Conservation (phyloP, 345 rosid genomes). For the Microthlaspi erraticum region DNA sequence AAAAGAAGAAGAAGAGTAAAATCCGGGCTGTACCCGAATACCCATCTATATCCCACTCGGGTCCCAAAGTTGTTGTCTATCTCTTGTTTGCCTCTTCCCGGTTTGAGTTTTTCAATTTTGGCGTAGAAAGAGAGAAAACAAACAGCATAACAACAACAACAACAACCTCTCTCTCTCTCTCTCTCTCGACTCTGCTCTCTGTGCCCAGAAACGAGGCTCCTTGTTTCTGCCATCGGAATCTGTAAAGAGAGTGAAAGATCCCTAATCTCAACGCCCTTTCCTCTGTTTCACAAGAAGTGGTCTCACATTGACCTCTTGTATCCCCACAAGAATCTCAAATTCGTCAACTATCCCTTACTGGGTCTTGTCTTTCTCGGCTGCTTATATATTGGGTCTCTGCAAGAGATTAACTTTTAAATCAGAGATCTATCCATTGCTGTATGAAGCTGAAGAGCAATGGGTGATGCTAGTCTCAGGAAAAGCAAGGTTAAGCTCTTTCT, state of each 20-base stretch:
- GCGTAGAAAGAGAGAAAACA: neutral
- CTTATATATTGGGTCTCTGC: conserved; percentile 13
- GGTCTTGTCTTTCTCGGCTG: conserved; percentile 18
- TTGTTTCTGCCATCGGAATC: conserved; percentile 23
- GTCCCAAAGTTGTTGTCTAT: conserved; percentile 32
- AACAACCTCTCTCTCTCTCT: conserved; percentile 25
- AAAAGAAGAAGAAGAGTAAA: conserved; percentile 31
- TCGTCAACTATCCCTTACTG: conserved; percentile 48
- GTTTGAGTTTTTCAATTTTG: conserved; percentile 25
- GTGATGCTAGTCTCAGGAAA: conserved; percentile 78
- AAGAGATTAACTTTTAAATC: conserved; percentile 5
- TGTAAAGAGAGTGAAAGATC: neutral
- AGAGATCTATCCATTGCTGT: conserved; percentile 34
- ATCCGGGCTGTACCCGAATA: conserved; percentile 49
- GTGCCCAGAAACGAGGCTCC: conserved; percentile 39
- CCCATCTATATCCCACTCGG: conserved; percentile 38
- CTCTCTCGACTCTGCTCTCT: conserved; percentile 20
- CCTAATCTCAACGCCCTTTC: neutral
- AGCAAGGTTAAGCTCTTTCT: conserved; percentile 70
- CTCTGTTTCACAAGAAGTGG: conserved; percentile 9
- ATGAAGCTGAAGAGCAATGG: conserved; percentile 78
- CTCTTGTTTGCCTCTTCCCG: conserved; percentile 17
- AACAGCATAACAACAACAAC: no score
- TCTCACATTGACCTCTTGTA: conserved; percentile 64
- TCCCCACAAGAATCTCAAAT: conserved; percentile 53